Evolutionary conservation across 495 filamentous ascomycete species (phyloP).

Genomic region (Friedmanniomyces simplex): DNA sequence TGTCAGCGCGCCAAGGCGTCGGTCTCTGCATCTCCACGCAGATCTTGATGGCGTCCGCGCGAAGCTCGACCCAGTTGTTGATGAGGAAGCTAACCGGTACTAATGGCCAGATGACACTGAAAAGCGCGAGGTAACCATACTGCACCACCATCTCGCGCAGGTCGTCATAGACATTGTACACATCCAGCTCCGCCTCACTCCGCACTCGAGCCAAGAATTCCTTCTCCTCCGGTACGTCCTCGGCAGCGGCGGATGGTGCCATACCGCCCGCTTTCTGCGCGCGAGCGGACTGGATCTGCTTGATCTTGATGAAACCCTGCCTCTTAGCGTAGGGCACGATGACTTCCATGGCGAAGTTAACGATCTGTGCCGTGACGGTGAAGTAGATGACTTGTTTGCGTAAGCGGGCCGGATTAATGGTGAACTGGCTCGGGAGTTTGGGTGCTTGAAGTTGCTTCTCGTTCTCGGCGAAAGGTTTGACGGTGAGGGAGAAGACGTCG

Average conservation of each 20-base stretch:
- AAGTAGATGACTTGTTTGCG: conserved; percentile 95
- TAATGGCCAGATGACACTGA: conserved; percentile 87
- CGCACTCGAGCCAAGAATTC: conserved; percentile 71
- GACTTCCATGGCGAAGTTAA: conserved; percentile 77
- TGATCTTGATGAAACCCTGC: conserved; percentile 58
- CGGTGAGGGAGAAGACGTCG: conserved; percentile 71
- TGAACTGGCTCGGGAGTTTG: conserved; percentile 46
- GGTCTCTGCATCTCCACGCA: conserved; percentile 81
- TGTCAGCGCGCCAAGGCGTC: conserved; percentile 76
- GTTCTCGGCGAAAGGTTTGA: conserved; percentile 60
- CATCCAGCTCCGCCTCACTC: conserved; percentile 70
- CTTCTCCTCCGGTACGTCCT: conserved; percentile 62
- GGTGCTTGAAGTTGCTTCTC: conserved; percentile 54
- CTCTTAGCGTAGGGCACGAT: conserved; percentile 80
- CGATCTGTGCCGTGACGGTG: conserved; percentile 87
- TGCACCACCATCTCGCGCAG: conserved; percentile 94
- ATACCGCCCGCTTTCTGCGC: conserved; percentile 35
- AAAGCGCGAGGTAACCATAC: conserved; percentile 80
- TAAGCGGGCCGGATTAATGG: conserved; percentile 73
- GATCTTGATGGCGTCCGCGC: conserved; percentile 91
- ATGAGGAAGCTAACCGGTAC: conserved; percentile 79
- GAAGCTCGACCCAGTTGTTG: conserved; percentile 95
- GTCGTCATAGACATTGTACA: conserved; percentile 82
- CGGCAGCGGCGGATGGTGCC: conserved; percentile 24
- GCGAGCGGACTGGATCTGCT: conserved; percentile 53